A percentile compares a stretch with the other conserved stretches of the same genome.
Conservation (phyloP, 805 yeast species). For the Candida oleophila region DNA sequence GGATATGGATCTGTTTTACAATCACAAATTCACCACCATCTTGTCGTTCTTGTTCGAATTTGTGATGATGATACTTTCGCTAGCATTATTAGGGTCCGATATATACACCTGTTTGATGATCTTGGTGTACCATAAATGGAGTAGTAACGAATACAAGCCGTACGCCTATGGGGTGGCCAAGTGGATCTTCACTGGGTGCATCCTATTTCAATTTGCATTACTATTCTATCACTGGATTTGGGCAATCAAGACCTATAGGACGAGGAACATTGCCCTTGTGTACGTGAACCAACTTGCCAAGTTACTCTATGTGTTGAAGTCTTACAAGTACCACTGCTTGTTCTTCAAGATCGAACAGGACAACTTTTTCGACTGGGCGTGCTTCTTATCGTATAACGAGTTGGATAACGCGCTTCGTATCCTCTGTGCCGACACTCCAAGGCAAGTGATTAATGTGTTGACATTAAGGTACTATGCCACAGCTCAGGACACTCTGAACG, state of each 20-base stretch:
- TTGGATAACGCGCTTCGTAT: conserved; percentile 61
- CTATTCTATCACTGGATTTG: conserved; percentile 54
- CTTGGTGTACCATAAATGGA: conserved; percentile 72
- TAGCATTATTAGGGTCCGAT: conserved; percentile 62
- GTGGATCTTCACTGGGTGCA: conserved; percentile 83
- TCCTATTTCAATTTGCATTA: conserved; percentile 63
- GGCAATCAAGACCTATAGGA: conserved; percentile 57
- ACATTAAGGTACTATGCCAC: conserved; percentile 58
- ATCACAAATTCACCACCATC: conserved; percentile 43
- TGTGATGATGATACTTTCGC: conserved; percentile 50
- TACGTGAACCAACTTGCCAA: conserved; percentile 69
- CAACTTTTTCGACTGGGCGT: conserved; percentile 61
- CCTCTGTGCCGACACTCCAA: conserved; percentile 78
- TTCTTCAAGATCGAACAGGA: conserved; percentile 66
- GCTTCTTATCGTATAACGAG: conserved; percentile 64
- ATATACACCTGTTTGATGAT: conserved; percentile 76
- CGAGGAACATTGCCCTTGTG: conserved; percentile 64
- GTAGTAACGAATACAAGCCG: conserved; percentile 45
- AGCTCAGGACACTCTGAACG: conserved; percentile 43
- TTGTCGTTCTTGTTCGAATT: conserved; percentile 42
- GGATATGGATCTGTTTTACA: conserved; percentile 46
- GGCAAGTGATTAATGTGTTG: conserved; percentile 80
- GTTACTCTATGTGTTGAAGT: conserved; percentile 51
- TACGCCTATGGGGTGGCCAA: conserved; percentile 51
- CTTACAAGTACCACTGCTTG: conserved; percentile 69